Base-by-base conservation (phyloP, 768 basidiomycete genomes). In the Serendipita indica region DNA sequence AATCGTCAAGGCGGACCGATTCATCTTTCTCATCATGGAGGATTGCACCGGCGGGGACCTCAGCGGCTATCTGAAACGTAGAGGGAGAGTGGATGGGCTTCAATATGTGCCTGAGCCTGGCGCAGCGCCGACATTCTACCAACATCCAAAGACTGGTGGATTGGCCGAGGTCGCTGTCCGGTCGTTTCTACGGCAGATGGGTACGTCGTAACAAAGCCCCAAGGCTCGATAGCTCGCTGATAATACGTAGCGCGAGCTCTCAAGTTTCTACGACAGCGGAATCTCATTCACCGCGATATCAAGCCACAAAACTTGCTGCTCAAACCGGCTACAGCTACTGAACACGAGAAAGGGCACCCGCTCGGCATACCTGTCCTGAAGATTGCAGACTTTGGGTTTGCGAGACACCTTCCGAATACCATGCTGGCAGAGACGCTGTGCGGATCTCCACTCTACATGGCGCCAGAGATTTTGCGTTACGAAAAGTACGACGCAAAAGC, bases 371-470 rank as follows among this genome's bases (percentile, higher is more conserved):
- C 96, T 1, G 81, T 98, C 22, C 81, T 99, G 65, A 97, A 98
- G 71, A 83, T 98, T 1, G 96, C 96, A 14, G 96, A 98, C 70
- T 99, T 99, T 68, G 96, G 96, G 0, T 99, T 99, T 66, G 96
- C 96, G 0, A 80, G 96, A 16, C 88, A 84, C 20, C 74, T 99
- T 1, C 92, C 93, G 0, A 87, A 84, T 33, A 82, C 89, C 4
- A 86, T 90, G 79, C 81, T 98, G 81, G 96, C 94, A 16, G 96
- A 98, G 71, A 99, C 96, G 3, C 75, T 99, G 1, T 99, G 96
- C 68, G 94, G 96, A 2, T 96, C 92, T 12, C 96, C 94, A 49
- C 72, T 99, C 30, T 99, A 99, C 72, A 99, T 98, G 96, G 96
- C 96, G 0, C 96, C 96, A 0, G 96, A 99, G 71, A 98, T 99